Base-by-base conservation (phyloP, 2,329 filamentous ascomycete genomes). In the Chrysoporthe austroafricana region DNA sequence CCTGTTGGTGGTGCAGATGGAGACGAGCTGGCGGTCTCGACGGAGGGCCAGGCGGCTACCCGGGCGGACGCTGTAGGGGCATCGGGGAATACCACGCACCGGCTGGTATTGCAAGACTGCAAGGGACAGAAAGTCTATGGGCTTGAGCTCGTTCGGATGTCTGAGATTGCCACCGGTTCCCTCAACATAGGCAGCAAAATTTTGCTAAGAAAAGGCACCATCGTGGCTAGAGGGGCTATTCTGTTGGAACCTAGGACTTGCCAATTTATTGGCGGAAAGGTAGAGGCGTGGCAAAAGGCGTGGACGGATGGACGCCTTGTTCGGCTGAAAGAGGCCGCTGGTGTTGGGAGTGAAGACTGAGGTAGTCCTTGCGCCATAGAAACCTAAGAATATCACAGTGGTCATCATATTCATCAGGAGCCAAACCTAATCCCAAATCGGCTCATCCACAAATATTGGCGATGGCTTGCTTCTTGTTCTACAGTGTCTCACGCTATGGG, bases 241-340 rank as follows among this genome's bases (percentile, higher is more conserved):
- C 80, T 98, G 78, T 81, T 99, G 26, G 90, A 93, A 70, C 89
- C 92, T 1, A 81, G 80, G 2, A 88, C 78, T 66, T 90, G 88
- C 64, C 84, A 86, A n/a, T 75, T 97, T 2, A 79, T 97, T n/a
- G 96, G 96, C 1, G 96, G 96, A 0, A 96, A 92, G 80, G 86
- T 98, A 57, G 94, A 97, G 65, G 83, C 82, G 0, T 87, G 94
- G 84, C 92, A 98, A 75, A 90, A 88, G 75, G 84, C 84, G 8
- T 98, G 95, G 95, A 84, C 84, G 59, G 87, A 89, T 16, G 88
- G 88, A 1, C 85, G 92, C 71, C 89, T 97, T 77, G 85, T 84
- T 61, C 86, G 87, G 71, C 77, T 98, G 69, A 89, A 88, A 75
- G 85, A 86, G 62, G 86, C 84, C 14, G 85, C 90, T 21, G 82